A percentile compares a stretch with the other conserved stretches of the same genome.
These are phyloP conservation scores for Ilex paraguariensis DNA, from an alignment of 305 asterid genomes.

Conservation along the genomic window DNA sequence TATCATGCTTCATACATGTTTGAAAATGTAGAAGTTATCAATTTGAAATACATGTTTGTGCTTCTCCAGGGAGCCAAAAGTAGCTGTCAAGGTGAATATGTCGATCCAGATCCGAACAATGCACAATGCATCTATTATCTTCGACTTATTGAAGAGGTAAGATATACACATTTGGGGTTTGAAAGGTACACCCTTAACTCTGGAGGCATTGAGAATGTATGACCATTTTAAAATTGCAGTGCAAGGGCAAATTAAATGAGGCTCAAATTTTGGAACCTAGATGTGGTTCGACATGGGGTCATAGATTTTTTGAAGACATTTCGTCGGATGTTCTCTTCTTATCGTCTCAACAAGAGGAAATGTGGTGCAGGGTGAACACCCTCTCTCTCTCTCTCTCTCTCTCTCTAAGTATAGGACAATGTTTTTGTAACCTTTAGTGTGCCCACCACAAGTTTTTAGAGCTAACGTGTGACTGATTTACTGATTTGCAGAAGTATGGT, in stretches of 20 bases:
- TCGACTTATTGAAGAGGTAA: conserved; percentile 26
- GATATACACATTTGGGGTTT: neutral
- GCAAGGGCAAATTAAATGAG: neutral
- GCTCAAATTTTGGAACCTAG: neutral
- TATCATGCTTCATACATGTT: neutral
- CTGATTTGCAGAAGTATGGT: conserved; percentile 18
- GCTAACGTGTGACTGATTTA: neutral
- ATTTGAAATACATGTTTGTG: neutral
- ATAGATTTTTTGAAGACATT: conserved; percentile 5
- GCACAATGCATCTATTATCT: conserved; percentile 30
- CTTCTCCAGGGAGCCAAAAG: conserved; percentile 32
- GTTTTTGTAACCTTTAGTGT: neutral
- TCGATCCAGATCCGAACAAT: conserved; percentile 33
- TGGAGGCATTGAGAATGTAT: neutral
- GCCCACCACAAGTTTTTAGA: neutral
- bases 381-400: neutral
- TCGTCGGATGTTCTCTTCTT: conserved; percentile 11
- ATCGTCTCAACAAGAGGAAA: conserved; percentile 14
- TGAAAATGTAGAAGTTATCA: neutral
- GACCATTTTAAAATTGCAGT: neutral
- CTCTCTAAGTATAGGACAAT: neutral
- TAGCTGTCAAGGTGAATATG: conserved; percentile 39
- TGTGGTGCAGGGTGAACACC: conserved; percentile 32
- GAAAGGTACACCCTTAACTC: neutral
- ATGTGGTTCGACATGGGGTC: neutral